Conservation (phyloP, 768 basidiomycete species). For the Paxillus involutus region DNA sequence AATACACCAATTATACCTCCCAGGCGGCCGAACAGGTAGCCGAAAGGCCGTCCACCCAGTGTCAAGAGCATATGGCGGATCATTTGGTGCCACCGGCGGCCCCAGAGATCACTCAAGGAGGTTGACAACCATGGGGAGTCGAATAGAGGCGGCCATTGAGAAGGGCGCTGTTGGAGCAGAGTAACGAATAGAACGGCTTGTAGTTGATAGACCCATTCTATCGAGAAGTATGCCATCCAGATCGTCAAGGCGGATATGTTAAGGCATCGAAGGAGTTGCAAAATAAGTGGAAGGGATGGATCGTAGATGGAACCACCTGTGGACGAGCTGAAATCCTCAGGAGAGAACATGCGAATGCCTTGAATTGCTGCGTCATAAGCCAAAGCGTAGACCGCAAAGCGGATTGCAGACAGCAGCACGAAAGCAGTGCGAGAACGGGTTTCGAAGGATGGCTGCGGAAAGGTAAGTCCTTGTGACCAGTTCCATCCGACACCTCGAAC, state of each 20-base stretch:
- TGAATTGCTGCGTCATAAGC: slow-evolving; percentile 14
- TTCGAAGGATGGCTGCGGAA: slow-evolving; percentile 15
- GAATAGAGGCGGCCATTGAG: slow-evolving; percentile 65
- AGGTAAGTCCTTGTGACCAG: slow-evolving; percentile 12
- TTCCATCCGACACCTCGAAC: slow-evolving; percentile 29
- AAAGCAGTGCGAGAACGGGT: slow-evolving; percentile 17
- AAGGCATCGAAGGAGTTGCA: slow-evolving; percentile 37
- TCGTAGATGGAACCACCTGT: slow-evolving; percentile 39
- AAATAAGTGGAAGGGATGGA: slow-evolving; percentile 30
- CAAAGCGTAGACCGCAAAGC: slow-evolving; percentile 4
- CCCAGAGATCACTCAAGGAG: slow-evolving; percentile 64
- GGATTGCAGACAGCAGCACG: slow-evolving; percentile 7
- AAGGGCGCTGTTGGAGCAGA: slow-evolving; percentile 46
- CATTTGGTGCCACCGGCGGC: slow-evolving; percentile 63
- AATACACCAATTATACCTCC: slow-evolving; percentile 60
- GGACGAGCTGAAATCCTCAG: slow-evolving; percentile 35
- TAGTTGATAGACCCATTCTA: slow-evolving; percentile 44
- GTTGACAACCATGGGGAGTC: slow-evolving; percentile 54
- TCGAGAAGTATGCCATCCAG: slow-evolving; percentile 42
- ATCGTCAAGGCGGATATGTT: slow-evolving; percentile 44
- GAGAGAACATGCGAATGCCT: slow-evolving; percentile 29
- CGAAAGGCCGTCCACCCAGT: slow-evolving; percentile 46
- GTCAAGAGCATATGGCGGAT: slow-evolving; percentile 58
- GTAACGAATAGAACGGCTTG: slow-evolving; percentile 43
- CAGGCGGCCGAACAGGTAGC: slow-evolving; percentile 43